Base-by-base conservation (phyloP, 2,329 filamentous ascomycete genomes). In the Alternaria sp. region DNA sequence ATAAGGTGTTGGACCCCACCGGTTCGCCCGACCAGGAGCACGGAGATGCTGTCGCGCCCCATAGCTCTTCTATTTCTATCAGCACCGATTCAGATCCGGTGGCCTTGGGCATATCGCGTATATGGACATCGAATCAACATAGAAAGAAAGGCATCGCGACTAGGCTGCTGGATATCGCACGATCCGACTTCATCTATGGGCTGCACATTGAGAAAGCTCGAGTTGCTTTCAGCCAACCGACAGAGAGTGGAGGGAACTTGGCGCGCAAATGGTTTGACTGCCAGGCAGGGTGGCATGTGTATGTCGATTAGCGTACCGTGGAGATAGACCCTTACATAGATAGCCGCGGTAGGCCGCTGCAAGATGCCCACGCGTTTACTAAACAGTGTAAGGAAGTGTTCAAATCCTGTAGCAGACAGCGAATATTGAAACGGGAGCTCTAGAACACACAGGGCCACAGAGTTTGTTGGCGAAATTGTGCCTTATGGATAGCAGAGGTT, bases 141-240 rank as follows among this genome's bases (percentile, higher is more conserved):
- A 83, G 88, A 30, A 80, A 85, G 45, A 83, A 85, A 67, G 87
- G 87, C 9, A 84, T 90, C 56, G 89, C 88, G 5, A 83, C 83
- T 56, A 82, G 83, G 58, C 77, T 91, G 49, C 75, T 90, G 17
- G 86, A 90, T 62, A 84, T 82, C 59, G 85, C 86, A 23, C 81
- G 85, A 58, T 81, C 79, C 61, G 83, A 85, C 69, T 88, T 88
- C 70, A 81, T 87, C 57, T 85, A 86, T 63, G 84, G 85, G 3
- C 81, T 87, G 76, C 82, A 83, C 43, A 81, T 89, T 51, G 80
- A 83, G 17, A 88, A 87, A 73, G 80, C 82, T 11, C 76, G 84
- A 71, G 81, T 90, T 43, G 88, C 88, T 3, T 90, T 91, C 78
- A 89, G 87, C 69, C 87, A 89, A 70, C 88, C 88, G n/a, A 91